These are phyloP conservation scores for Torulaspora indica DNA, from an alignment of 805 yeast genomes.

Conservation along the genomic window DNA sequence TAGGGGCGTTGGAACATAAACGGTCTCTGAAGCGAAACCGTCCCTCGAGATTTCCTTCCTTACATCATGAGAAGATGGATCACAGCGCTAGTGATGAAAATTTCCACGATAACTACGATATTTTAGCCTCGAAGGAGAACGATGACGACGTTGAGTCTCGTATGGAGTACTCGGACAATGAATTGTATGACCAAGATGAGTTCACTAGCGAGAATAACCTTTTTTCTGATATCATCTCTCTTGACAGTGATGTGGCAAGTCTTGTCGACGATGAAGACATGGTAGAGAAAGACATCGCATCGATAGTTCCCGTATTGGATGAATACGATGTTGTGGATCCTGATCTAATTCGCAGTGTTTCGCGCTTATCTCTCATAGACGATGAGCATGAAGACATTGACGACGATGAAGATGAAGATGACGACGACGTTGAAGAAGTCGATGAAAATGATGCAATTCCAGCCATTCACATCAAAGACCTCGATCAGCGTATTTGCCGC, in stretches of 20 bases:
- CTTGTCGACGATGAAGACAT: slow-evolving; percentile 4
- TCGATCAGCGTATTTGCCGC: slow-evolving; percentile 2
- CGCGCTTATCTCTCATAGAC: slow-evolving; percentile 5
- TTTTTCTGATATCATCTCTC: slow-evolving; percentile 12
- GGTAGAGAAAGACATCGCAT: slow-evolving; percentile 14
- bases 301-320: slow-evolving; percentile 29
- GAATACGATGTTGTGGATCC: slow-evolving; percentile 29
- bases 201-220: slow-evolving; percentile 14
- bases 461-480: slow-evolving; percentile 3
- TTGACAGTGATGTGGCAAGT: slow-evolving; percentile 10
- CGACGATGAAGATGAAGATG: slow-evolving; percentile 6
- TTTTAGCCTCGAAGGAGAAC: slow-evolving; percentile 5
- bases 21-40: slow-evolving; percentile 4
- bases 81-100: slow-evolving; percentile 1
- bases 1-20: slow-evolving; percentile 8
- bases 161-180: slow-evolving; percentile 14
- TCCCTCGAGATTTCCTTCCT: background rate
- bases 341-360: slow-evolving; percentile 8
- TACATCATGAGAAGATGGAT: background rate
- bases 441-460: slow-evolving; percentile 6
- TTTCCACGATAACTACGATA: slow-evolving; percentile 1
- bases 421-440: slow-evolving; percentile 8
- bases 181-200: slow-evolving; percentile 9
- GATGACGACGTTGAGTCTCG: slow-evolving; percentile 14
- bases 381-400: slow-evolving; percentile 8